Conservation (phyloP, 768 basidiomycete genomes). For the Chlorophyllum brunneum region DNA sequence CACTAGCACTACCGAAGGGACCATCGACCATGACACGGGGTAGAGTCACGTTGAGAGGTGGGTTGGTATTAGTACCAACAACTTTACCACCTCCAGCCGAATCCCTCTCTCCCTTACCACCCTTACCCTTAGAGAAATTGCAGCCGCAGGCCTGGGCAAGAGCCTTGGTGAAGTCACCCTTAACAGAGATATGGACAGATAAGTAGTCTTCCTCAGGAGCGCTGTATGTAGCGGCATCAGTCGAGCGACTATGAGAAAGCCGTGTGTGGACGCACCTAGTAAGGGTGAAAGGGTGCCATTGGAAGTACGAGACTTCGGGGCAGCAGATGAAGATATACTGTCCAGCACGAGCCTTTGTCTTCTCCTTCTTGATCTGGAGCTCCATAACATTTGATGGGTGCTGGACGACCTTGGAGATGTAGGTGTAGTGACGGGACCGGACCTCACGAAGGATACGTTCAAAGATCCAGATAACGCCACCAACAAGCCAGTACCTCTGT, state of each 20-base stretch:
- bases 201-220: slow-evolving; percentile 96
- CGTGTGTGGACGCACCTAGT: slow-evolving; percentile 52
- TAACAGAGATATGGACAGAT: slow-evolving; percentile 88
- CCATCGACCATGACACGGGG: slow-evolving; percentile 96
- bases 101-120: slow-evolving; percentile 42
- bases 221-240: slow-evolving; percentile 29
- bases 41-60: slow-evolving; percentile 66
- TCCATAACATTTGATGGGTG: slow-evolving; percentile 95
- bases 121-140: slow-evolving; percentile 59
- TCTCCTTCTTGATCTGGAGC: slow-evolving; percentile 97
- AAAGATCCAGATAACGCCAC: slow-evolving; percentile 78
- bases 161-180: slow-evolving; percentile 88
- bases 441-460: slow-evolving; percentile 93
- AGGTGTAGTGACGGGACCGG: slow-evolving; percentile 86
- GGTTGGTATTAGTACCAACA: slow-evolving; percentile 51
- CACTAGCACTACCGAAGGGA: slow-evolving; percentile 89
- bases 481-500: slow-evolving; percentile 87
- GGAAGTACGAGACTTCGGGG: slow-evolving; percentile 91
- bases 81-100: slow-evolving; percentile 51
- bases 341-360: slow-evolving; percentile 75
- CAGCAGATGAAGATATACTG: slow-evolving; percentile 93
- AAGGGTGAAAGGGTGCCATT: slow-evolving; percentile 97
- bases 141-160: slow-evolving; percentile 82
- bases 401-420: slow-evolving; percentile 91
- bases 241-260: not conserved